phyloP scores from a whole-genome alignment of 805 yeast species.

The Vanderwaltozyma verrucispora region DNA sequence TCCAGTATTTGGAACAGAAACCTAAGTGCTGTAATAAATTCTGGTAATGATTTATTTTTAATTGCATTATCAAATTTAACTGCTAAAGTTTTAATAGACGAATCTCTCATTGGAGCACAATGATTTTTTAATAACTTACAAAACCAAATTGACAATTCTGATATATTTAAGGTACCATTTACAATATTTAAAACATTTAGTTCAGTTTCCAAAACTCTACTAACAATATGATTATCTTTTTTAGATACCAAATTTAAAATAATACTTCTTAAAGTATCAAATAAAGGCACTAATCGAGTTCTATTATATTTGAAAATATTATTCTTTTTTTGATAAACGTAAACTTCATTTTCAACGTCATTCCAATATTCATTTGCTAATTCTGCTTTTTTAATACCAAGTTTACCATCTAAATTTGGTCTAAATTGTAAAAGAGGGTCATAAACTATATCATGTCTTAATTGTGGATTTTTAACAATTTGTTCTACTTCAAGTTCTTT shows the following conservation, averaged over 20 bases:
- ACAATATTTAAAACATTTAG: conserved; percentile 63
- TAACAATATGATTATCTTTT: conserved; percentile 56
- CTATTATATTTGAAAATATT: conserved; percentile 24
- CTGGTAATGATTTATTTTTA: conserved; percentile 33
- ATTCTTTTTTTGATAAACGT: conserved; percentile 29
- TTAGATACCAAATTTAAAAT: conserved; percentile 64
- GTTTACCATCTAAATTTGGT: conserved; percentile 82
- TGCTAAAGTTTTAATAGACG: conserved; percentile 77
- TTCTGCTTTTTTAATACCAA: conserved; percentile 67
- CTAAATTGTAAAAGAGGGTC: conserved; percentile 89
- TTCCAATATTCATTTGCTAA: conserved; percentile 78
- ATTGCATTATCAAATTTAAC: conserved; percentile 38
- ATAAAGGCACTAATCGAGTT: conserved; percentile 52
- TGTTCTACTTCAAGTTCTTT: conserved; percentile 82
- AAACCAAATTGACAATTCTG: conserved; percentile 61
- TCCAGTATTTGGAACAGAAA: conserved; percentile 74
- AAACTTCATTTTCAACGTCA: conserved; percentile 61
- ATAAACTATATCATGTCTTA: conserved; percentile 85
- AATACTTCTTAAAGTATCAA: conserved; percentile 66
- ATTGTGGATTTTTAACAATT: conserved; percentile 81
- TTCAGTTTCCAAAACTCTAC: conserved; percentile 69
- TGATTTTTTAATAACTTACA: conserved; percentile 70
- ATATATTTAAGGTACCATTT: conserved; percentile 63
- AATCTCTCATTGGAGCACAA: conserved; percentile 93
- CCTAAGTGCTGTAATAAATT: conserved; percentile 64